A percentile compares a stretch with the other conserved stretches of the same genome.
Conservation (phyloP, 208 protist genomes). For the Trypanosoma avium region DNA sequence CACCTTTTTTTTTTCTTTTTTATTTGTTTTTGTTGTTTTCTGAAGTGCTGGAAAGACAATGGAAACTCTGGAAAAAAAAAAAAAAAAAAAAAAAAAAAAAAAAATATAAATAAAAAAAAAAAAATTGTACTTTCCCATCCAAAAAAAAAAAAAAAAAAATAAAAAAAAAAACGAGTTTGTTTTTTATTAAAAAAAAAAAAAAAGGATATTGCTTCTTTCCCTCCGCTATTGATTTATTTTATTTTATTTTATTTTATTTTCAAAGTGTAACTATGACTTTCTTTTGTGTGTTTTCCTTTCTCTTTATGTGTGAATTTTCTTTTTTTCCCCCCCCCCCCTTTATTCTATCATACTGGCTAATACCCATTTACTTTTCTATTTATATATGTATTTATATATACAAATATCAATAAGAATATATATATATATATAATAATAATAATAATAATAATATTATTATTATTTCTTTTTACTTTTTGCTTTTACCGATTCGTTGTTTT, state of each 20-base stretch:
- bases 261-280: neutral
- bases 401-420: constrained; percentile 1
- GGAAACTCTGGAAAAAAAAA: neutral
- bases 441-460: neutral
- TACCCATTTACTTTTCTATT: neutral
- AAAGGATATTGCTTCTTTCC: constrained; percentile 6
- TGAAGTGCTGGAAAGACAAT: neutral
- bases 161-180: no score
- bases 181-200: no score
- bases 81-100: constrained; percentile 8
- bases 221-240: neutral
- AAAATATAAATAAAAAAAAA: no score
- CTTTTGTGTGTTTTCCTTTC: constrained; percentile 6
- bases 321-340: neutral
- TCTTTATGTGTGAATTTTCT: neutral
- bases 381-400: neutral
- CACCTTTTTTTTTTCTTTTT: constrained; percentile 12
- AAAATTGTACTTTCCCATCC: no score
- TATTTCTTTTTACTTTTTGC: neutral
- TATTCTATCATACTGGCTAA: neutral
- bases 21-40: constrained; percentile 19
- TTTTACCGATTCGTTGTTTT: constrained; percentile 2
- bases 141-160: no score
- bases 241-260: constrained; percentile 12
- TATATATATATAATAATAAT: neutral